Evolutionary conservation across 2,329 filamentous ascomycete genomes (phyloP), one percentile per base, ranked within the genome.

Genomic region (Eutypa lata): DNA sequence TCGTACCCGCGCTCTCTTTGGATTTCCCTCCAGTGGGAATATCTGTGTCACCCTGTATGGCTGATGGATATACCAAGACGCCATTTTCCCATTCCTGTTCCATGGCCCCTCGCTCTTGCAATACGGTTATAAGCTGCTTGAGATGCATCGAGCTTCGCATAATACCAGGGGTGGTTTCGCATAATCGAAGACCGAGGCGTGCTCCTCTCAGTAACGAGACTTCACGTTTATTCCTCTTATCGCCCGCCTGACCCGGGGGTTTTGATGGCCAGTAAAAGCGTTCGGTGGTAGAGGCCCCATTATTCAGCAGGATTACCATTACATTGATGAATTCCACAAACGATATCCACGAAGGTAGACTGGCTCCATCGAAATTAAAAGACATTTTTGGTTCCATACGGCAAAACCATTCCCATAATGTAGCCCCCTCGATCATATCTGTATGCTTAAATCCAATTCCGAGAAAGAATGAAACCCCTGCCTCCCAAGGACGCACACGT

Each of bases 31-130:
- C 16, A n/a, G 16, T 8, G 42, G 11, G 22, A 6, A 7, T 24
- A 19, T 24, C 14, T 10, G 22, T 45, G 7, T n/a, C 22, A 16
- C n/a, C 6, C 16, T 45, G 42, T 13, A 13, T 10, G 16, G 21
- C 10, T n/a, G 19, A 21, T 16, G 22, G 5, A 18, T 24, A 2
- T 26, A 45, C 16, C 22, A 45, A 26, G 7, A 45, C 22, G 22
- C 42, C 22, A 16, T n/a, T 13, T n/a, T 24, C 22, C 51, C 49
- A 49, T 52, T 52, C 49, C 33, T 53, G 22, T 21, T 51, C 47
- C 7, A 52, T 38, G 8, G 51, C 57, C 8, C 58, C 57, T 19
- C 21, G 26, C 14, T 55, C 38, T 45, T 53, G 24, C 8, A 61
- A 26, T 42, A 53, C 18, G 3, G 24, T 21, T 8, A 59, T 58